These are phyloP conservation scores for Colletotrichum agaves DNA, from an alignment of 2,329 filamentous ascomycete genomes.

Conservation along the genomic window DNA sequence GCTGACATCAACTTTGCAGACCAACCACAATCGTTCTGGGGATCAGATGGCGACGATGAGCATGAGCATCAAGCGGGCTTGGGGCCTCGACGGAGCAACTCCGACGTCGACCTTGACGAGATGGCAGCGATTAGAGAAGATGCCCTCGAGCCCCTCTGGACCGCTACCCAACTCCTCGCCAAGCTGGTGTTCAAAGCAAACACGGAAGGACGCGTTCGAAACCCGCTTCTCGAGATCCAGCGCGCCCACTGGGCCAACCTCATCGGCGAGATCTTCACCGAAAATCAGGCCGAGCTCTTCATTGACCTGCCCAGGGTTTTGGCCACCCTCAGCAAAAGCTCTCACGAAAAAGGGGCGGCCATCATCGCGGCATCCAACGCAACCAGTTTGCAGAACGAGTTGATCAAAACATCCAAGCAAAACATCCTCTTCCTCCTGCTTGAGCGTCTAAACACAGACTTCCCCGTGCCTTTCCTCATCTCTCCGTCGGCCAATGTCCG, in stretches of 20 bases:
- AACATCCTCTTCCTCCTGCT: constrained; percentile 42
- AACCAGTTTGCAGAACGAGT: constrained; percentile 46
- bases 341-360: constrained; percentile 7
- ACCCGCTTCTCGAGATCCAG: constrained; percentile 12
- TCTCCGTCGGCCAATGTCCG: constrained; percentile 15
- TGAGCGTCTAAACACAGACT: constrained; percentile 44
- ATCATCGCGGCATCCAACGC: constrained; percentile 49
- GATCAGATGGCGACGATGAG: constrained; percentile 11
- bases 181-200: constrained; percentile 39
- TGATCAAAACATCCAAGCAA: constrained; percentile 34
- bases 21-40: not conserved
- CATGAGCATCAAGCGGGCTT: constrained; percentile 19
- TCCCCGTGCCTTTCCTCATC: constrained; percentile 45
- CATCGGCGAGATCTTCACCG: constrained; percentile 43
- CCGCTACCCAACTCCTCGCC: constrained; percentile 44
- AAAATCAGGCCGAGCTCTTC: constrained; percentile 39
- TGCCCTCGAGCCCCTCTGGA: constrained; percentile 43
- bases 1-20: not conserved
- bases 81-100: not conserved
- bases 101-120: not conserved
- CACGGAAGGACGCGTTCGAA: constrained; percentile 5
- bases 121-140: constrained; percentile 19
- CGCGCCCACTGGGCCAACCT: constrained; percentile 42
- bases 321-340: constrained; percentile 6
- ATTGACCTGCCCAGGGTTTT: constrained; percentile 42